Percentiles rank a stretch among this genome's conserved stretches.
These are phyloP conservation scores for Leccinum variicolor DNA, from an alignment of 768 basidiomycete species.

Conservation along the genomic window DNA sequence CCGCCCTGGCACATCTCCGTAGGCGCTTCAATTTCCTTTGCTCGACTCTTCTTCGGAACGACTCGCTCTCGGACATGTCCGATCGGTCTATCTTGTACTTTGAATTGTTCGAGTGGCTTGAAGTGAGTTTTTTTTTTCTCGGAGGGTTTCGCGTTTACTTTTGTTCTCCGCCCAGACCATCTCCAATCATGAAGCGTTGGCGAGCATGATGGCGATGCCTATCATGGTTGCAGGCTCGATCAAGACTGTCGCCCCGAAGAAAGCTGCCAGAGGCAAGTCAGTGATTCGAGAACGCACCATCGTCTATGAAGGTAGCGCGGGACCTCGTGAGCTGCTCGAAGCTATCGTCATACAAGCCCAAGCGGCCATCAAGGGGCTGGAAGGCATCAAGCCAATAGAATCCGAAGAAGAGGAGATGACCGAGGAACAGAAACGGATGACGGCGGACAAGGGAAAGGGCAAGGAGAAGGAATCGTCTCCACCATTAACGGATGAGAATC, in stretches of 20 bases:
- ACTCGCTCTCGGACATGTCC: conserved; percentile 93
- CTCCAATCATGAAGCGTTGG: conserved; percentile 88
- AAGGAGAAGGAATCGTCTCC: conserved; percentile 47
- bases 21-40: conserved; percentile 87
- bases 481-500: conserved; percentile 65
- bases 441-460: conserved; percentile 59
- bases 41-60: conserved; percentile 83
- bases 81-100: conserved; percentile 83
- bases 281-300: conserved; percentile 77
- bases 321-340: conserved; percentile 89
- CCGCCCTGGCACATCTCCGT: conserved; percentile 86
- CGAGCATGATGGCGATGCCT: conserved; percentile 96
- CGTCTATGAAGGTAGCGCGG: conserved; percentile 86
- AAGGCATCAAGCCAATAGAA: conserved; percentile 54
- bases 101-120: conserved; percentile 88
- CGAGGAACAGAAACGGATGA: conserved; percentile 89
- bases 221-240: conserved; percentile 82
- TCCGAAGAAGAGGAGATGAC: conserved; percentile 63
- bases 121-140: conserved; percentile 45
- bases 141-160: not conserved
- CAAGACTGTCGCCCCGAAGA: conserved; percentile 61
- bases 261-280: conserved; percentile 40
- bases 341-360: conserved; percentile 90
- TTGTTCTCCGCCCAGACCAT: conserved; percentile 58
- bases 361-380: conserved; percentile 85